Percentiles rank a stretch among this genome's conserved stretches.
These are phyloP conservation scores for Eremothecium gossypii DNA, from an alignment of 1,139 yeast species.

Conservation along the genomic window DNA sequence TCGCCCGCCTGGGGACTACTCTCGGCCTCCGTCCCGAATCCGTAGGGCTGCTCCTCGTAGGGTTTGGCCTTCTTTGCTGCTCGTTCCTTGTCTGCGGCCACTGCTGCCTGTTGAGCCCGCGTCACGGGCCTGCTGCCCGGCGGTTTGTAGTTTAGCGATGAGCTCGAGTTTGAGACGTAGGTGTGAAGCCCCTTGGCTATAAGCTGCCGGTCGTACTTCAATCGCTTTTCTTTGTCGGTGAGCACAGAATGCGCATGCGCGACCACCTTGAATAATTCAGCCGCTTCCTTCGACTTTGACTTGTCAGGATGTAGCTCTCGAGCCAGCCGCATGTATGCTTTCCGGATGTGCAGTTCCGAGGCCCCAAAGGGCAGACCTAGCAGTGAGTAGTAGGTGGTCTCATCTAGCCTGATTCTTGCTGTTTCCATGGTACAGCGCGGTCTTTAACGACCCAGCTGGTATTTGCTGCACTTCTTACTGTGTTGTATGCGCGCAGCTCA, in stretches of 20 bases:
- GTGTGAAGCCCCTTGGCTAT: slow-evolving; percentile 14
- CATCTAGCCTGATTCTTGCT: slow-evolving; percentile 17
- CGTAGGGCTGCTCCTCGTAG: slow-evolving; percentile 30
- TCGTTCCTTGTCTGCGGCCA: neutral
- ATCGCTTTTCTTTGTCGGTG: slow-evolving; percentile 18
- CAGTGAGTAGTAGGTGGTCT: slow-evolving; percentile 25
- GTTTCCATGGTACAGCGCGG: slow-evolving; percentile 4
- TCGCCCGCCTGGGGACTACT: neutral
- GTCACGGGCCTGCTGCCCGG: neutral
- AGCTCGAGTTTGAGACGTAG: slow-evolving; percentile 6
- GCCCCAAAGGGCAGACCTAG: slow-evolving; percentile 24
- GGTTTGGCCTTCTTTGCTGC: slow-evolving; percentile 16
- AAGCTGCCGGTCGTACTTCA: slow-evolving; percentile 18
- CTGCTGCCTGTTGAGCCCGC: slow-evolving; percentile 1
- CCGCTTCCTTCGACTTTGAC: slow-evolving; percentile 23
- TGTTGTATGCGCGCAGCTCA: too few relatives aligned
- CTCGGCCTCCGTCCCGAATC: slow-evolving; percentile 21
- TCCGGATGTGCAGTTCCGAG: slow-evolving; percentile 21
- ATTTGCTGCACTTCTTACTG: neutral
- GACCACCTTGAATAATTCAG: slow-evolving; percentile 25
- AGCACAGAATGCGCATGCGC: slow-evolving; percentile 27
- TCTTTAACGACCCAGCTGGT: neutral
- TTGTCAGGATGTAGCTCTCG: slow-evolving; percentile 29
- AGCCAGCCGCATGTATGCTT: slow-evolving; percentile 28
- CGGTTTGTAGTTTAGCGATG: slow-evolving; percentile 1